Percentiles rank a stretch among this genome's conserved stretches.
Conservation (phyloP, 768 basidiomycete species). For the Lactarius deliciosus region DNA sequence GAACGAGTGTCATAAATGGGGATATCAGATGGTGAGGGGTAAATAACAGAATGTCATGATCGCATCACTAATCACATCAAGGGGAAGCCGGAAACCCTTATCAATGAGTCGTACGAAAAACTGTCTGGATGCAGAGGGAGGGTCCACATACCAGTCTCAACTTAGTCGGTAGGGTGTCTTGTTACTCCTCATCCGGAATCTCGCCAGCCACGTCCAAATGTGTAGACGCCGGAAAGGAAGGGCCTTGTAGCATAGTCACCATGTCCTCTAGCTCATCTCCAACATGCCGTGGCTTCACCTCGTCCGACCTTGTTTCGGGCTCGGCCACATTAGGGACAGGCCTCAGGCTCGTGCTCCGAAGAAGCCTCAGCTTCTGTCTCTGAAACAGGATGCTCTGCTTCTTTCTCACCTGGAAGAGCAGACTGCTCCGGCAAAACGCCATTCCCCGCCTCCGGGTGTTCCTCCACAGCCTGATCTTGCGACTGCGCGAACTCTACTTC, state of each 20-base stretch:
- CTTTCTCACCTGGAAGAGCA: conserved; percentile 23
- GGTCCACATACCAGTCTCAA: conserved; percentile 3
- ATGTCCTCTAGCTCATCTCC: conserved; percentile 60
- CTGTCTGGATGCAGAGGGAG: neutral
- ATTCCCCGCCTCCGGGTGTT: conserved; percentile 13
- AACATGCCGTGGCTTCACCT: conserved; percentile 27
- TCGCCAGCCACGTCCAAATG: conserved; percentile 41
- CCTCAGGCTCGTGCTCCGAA: conserved; percentile 25
- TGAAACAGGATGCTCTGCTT: conserved; percentile 12
- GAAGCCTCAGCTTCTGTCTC: conserved; percentile 22
- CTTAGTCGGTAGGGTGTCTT: neutral
- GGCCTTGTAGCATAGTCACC: conserved; percentile 61
- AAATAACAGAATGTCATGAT: conserved; percentile 9
- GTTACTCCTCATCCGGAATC: conserved; percentile 52
- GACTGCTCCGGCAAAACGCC: conserved; percentile 8
- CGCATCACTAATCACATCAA: neutral
- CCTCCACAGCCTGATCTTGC: conserved; percentile 13
- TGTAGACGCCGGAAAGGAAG: conserved; percentile 30
- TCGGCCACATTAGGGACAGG: conserved; percentile 23
- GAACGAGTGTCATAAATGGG: conserved; percentile 12
- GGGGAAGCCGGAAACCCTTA: neutral
- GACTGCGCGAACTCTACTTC: neutral
- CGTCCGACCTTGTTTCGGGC: conserved; percentile 30
- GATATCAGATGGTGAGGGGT: conserved; percentile 11
- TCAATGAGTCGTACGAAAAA: neutral